These are phyloP conservation scores for Backusella parvicylindrica DNA, from an alignment of 192 early-diverging fungal genomes.

Conservation along the genomic window DNA sequence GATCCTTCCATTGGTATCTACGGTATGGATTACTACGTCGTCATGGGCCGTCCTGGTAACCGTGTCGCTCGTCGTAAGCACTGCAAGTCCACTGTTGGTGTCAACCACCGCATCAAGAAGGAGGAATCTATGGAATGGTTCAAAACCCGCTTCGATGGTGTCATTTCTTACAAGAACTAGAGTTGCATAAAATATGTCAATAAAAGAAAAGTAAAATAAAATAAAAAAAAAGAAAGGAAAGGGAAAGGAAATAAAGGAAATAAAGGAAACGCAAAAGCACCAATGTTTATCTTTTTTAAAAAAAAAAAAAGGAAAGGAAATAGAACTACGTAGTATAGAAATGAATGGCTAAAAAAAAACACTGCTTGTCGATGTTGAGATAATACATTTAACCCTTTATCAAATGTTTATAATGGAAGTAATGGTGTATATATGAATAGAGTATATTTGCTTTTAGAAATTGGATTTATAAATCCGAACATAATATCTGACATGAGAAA, in stretches of 20 bases:
- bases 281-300: background rate
- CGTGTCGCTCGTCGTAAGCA: conserved; percentile 94
- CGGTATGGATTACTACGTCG: conserved; percentile 68
- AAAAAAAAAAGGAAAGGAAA: too few relatives aligned
- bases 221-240: background rate
- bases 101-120: conserved; percentile 88
- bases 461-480: too few relatives aligned
- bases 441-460: too few relatives aligned
- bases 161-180: conserved; percentile 78
- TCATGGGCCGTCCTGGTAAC: conserved; percentile 97
- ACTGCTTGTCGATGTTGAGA: too few relatives aligned
- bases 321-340: too few relatives aligned
- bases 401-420: too few relatives aligned
- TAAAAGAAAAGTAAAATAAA: background rate
- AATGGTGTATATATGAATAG: too few relatives aligned
- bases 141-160: conserved; percentile 78
- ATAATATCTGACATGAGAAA: too few relatives aligned
- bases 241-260: background rate
- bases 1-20: conserved; percentile 98
- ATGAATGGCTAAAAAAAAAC: too few relatives aligned
- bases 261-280: background rate
- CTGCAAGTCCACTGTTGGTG: conserved; percentile 77
- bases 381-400: too few relatives aligned
- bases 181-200: conserved; percentile 74
- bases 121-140: conserved; percentile 97